These are phyloP conservation scores for Candida qinlingensis DNA, from an alignment of 805 yeast genomes.

Conservation along the genomic window DNA sequence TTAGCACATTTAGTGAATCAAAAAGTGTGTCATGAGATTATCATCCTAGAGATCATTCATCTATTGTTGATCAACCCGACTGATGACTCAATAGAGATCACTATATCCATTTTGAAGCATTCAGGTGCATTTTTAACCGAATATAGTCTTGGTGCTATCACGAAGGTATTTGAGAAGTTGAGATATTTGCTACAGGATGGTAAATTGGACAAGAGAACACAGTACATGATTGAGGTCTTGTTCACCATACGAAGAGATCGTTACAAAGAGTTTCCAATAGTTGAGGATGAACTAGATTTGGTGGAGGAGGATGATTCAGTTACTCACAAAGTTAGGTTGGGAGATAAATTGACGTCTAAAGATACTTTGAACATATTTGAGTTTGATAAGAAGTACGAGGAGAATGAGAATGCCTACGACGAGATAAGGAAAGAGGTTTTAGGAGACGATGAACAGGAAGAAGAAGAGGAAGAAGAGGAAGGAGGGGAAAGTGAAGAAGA, in stretches of 20 bases:
- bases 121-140: constrained; percentile 48
- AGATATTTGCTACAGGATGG: constrained; percentile 57
- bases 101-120: constrained; percentile 42
- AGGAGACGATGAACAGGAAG: constrained; percentile 28
- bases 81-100: constrained; percentile 51
- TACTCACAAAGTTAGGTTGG: constrained; percentile 51
- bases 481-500: constrained; percentile 31
- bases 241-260: constrained; percentile 44
- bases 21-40: constrained; percentile 50
- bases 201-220: constrained; percentile 36
- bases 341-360: constrained; percentile 42
- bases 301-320: constrained; percentile 60
- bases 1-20: constrained; percentile 61
- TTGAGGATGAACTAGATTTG: constrained; percentile 47
- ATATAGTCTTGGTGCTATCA: constrained; percentile 38
- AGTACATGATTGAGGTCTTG: constrained; percentile 43
- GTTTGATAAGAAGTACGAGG: constrained; percentile 45
- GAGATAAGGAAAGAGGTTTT: constrained; percentile 23
- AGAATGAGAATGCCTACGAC: constrained; percentile 44
- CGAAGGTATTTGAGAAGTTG: constrained; percentile 53
- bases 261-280: constrained; percentile 33
- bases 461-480: constrained; percentile 21
- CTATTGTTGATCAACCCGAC: constrained; percentile 43
- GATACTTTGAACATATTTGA: constrained; percentile 46
- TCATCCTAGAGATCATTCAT: constrained; percentile 48